Evolutionary conservation across 73 alveolate genomes (phyloP).

Genomic region (Halteria grandinella): DNA sequence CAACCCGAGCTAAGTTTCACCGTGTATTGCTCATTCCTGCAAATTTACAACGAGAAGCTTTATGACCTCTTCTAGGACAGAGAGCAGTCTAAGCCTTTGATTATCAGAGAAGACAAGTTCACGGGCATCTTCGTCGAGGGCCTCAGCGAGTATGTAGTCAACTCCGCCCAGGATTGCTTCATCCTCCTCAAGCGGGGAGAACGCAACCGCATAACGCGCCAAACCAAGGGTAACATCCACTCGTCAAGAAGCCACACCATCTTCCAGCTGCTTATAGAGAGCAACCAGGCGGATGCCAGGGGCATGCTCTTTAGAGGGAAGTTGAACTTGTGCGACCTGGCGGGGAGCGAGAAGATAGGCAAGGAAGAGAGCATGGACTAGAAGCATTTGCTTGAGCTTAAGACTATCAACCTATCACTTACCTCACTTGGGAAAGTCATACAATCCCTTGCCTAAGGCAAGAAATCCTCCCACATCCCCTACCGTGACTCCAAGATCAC

Average conservation of each 20-base stretch:
- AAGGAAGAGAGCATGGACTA: slow-evolving; percentile 63
- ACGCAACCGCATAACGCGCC: slow-evolving; percentile 69
- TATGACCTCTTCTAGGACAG: slow-evolving; percentile 71
- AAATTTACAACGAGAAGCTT: slow-evolving; percentile 79
- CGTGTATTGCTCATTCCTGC: slow-evolving; percentile 79
- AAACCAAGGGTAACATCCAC: slow-evolving; percentile 63
- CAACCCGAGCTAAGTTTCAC: slow-evolving; percentile 10
- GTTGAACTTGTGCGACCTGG: slow-evolving; percentile 80
- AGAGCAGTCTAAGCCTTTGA: slow-evolving; percentile 68
- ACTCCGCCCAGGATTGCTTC: slow-evolving; percentile 63
- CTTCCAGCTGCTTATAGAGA: slow-evolving; percentile 69
- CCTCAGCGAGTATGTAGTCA: slow-evolving; percentile 76
- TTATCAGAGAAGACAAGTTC: slow-evolving; percentile 77
- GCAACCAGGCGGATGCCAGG: slow-evolving; percentile 58
- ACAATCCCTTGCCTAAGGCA: slow-evolving; percentile 60
- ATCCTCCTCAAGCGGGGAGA: slow-evolving; percentile 72
- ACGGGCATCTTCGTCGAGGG: slow-evolving; percentile 86
- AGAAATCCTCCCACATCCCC: slow-evolving; percentile 78
- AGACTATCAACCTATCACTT: slow-evolving; percentile 67
- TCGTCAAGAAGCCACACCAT: slow-evolving; percentile 74
- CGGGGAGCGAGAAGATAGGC: slow-evolving; percentile 80
- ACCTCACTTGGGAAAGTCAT: slow-evolving; percentile 72
- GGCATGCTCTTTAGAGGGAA: slow-evolving; percentile 76
- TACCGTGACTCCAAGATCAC: slow-evolving; percentile 95
- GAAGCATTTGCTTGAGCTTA: slow-evolving; percentile 61